A percentile compares a stretch with the other conserved stretches of the same genome.
Conservation (phyloP, 805 yeast species). For the Starmera dryadoides region DNA sequence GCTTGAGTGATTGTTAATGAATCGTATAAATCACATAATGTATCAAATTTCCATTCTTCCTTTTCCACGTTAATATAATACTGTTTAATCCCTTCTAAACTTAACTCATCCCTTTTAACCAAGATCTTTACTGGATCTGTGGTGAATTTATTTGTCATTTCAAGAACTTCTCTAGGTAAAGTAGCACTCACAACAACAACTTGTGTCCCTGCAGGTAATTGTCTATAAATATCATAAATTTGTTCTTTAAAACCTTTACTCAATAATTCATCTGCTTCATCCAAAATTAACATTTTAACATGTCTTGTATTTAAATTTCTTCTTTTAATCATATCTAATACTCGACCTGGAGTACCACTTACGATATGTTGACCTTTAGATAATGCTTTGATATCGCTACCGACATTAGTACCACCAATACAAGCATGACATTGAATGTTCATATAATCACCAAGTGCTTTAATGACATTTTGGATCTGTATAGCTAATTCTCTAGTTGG, state of each 20-base stretch:
- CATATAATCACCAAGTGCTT: slow-evolving; percentile 82
- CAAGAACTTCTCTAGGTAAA: slow-evolving; percentile 84
- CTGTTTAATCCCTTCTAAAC: slow-evolving; percentile 92
- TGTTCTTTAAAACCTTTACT: slow-evolving; percentile 93
- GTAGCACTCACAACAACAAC: slow-evolving; percentile 95
- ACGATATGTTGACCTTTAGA: slow-evolving; percentile 82
- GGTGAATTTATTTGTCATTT: slow-evolving; percentile 87
- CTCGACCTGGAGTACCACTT: slow-evolving; percentile 98
- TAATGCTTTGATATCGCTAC: slow-evolving; percentile 71
- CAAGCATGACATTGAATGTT: slow-evolving; percentile 84
- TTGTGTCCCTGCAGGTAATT: slow-evolving; percentile 79
- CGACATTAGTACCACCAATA: slow-evolving; percentile 86
- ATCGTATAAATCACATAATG: slow-evolving; percentile 91
- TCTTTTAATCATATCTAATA: slow-evolving; percentile 83
- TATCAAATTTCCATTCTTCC: slow-evolving; percentile 92
- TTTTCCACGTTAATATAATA: slow-evolving; percentile 84
- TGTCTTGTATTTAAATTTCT: slow-evolving; percentile 66
- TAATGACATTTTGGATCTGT: slow-evolving; percentile 85
- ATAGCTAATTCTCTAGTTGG: slow-evolving; percentile 96
- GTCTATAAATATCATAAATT: slow-evolving; percentile 84
- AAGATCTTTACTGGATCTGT: slow-evolving; percentile 89
- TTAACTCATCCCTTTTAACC: slow-evolving; percentile 90
- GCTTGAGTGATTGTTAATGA: slow-evolving; percentile 94
- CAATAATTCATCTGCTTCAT: slow-evolving; percentile 95
- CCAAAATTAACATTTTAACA: slow-evolving; percentile 82